Evolutionary conservation across 176 grass and related monocot species (phyloP), one percentile per base, ranked within the genome.

Genomic region (Lolium rigidum): DNA sequence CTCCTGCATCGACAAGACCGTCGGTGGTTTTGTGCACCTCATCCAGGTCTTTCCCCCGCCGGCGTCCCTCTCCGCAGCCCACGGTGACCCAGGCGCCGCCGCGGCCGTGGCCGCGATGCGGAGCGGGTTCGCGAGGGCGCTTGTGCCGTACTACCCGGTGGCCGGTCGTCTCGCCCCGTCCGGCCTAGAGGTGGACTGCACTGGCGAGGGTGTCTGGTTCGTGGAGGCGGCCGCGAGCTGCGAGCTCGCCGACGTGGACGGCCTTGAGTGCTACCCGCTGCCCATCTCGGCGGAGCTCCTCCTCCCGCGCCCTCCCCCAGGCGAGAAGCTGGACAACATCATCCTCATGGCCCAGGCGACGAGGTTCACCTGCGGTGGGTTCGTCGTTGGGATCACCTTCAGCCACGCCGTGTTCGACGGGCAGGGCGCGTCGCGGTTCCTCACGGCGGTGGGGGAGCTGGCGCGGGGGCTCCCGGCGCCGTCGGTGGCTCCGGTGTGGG

Each of bases 391-490:
- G 67, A 92, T 97, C 84, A 80, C 86, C 82, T 97, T 94, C 82
- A 94, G 92, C 84, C 95, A 97, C 84, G 43, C 90, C 75, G 79
- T 97, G 80, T 97, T 97, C 59, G 91, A 94, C 56, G 89, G 94
- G 22, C 87, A 94, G 37, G 94, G 91, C 35, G 87, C 87, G 10
- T 87, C 87, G 18, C 87, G 90, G 84, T 93, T 97, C 76, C 75
- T 93, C 31, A 90, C 86, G 84, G 91, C 91, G 4, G 89, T 82
- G 0, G 91, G 85, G 11, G 94, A 96, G 78, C 87, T 93, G 67
- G 91, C 91, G 9, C 77, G 94, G 15, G 91, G 89, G 37, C 87
- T 90, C 47, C 74, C 82, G 20, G 54, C 69, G 82, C 91, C 89
- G 46, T 85, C 85, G 14, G 41, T 97, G 17, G 55, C 82, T 20